Conservation (phyloP, 306 rosid species). For the Morella rubra region DNA sequence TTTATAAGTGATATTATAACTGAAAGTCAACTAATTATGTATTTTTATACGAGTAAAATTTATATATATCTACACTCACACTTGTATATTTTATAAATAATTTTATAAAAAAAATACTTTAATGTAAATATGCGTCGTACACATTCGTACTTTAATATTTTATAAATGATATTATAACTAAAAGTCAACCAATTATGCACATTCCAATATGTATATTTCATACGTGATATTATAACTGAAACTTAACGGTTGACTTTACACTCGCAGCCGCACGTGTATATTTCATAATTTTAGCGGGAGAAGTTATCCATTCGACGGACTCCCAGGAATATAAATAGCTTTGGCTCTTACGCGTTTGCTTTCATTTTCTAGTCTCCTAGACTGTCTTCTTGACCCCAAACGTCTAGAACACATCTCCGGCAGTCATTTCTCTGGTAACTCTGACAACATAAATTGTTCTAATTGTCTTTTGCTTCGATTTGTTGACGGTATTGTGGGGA, state of each 20-base stretch:
- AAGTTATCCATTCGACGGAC: constrained; percentile 22
- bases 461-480: background rate
- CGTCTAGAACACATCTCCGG: constrained; percentile 30
- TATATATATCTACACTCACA: no score
- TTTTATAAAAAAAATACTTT: no score
- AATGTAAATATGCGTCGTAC: no score
- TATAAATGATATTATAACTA: no score
- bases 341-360: background rate
- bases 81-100: no score
- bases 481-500: background rate
- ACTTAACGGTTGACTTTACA: background rate
- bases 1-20: no score
- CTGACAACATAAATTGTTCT: background rate
- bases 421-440: constrained; percentile 28
- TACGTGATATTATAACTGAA: no score
- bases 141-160: no score
- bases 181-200: no score
- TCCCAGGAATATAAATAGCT: constrained; percentile 1
- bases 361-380: background rate
- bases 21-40: no score
- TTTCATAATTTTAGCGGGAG: constrained; percentile 24
- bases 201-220: no score
- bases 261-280: background rate
- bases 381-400: background rate
- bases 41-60: no score